These are phyloP conservation scores for Imleria badia DNA, from an alignment of 768 basidiomycete genomes.

Conservation along the genomic window DNA sequence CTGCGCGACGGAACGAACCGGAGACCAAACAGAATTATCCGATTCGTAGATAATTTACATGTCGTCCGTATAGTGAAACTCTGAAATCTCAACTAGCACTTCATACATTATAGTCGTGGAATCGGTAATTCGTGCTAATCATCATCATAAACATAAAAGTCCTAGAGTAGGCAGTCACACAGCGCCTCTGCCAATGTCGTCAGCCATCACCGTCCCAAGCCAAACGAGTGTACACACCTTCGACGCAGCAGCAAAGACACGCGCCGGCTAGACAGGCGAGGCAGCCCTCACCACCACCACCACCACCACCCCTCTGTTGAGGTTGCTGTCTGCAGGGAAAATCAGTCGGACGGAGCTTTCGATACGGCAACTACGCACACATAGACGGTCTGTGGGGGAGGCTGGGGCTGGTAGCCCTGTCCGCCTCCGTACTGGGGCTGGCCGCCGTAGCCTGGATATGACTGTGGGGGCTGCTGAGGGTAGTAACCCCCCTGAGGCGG, in stretches of 20 bases:
- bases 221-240: slow-evolving; percentile 36
- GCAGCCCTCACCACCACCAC: slow-evolving; percentile 36
- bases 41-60: slow-evolving; percentile 32
- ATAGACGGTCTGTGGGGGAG: slow-evolving; percentile 79
- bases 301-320: slow-evolving; percentile 33
- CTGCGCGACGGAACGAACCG: slow-evolving; percentile 48
- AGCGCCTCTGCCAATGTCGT: slow-evolving; percentile 49
- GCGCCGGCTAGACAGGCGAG: slow-evolving; percentile 49
- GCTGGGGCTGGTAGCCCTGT: slow-evolving; percentile 52
- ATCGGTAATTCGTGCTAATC: neutral
- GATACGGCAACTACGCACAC: slow-evolving; percentile 50
- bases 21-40: slow-evolving; percentile 32
- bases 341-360: neutral
- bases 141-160: neutral
- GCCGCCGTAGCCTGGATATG: slow-evolving; percentile 50
- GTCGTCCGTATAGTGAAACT: slow-evolving; percentile 13
- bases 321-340: slow-evolving; percentile 41
- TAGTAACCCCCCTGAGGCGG: slow-evolving; percentile 71
- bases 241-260: slow-evolving; percentile 51
- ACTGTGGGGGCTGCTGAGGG: slow-evolving; percentile 69
- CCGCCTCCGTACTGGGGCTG: slow-evolving; percentile 30
- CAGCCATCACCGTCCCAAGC: slow-evolving; percentile 30
- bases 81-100: slow-evolving; percentile 7
- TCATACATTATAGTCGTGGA: slow-evolving; percentile 20
- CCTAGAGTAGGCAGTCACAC: slow-evolving; percentile 67